A percentile compares a stretch with the other conserved stretches of the same genome.
Evolutionary conservation across 1,139 yeast species (phyloP).

Genomic region (Arxiozyma bovina): DNA sequence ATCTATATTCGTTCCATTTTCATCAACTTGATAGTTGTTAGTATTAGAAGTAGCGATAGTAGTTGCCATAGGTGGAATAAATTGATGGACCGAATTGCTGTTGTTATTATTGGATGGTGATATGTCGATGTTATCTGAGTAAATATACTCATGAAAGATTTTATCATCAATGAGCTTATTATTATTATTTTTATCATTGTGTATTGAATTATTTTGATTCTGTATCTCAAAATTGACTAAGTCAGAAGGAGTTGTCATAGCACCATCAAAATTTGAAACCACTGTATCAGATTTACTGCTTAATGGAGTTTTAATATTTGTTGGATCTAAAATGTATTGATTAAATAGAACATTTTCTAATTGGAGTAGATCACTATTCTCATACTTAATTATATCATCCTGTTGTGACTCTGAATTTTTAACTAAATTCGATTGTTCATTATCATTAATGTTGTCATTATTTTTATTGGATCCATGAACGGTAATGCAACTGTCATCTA

Average conservation of each 20-base stretch:
- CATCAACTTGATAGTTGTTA: background rate
- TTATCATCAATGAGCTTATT: background rate
- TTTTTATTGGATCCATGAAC: background rate
- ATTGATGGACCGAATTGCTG: background rate
- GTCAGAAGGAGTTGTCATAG: background rate
- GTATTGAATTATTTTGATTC: background rate
- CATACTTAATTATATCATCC: background rate
- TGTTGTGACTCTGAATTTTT: background rate
- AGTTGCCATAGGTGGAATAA: background rate
- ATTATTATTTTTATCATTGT: background rate
- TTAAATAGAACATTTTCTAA: constrained; percentile 2
- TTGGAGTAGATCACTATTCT: background rate
- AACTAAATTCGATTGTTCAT: background rate
- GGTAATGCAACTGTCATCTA: background rate
- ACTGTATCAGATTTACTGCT: background rate
- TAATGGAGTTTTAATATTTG: background rate
- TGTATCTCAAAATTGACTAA: background rate
- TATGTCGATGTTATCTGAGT: background rate
- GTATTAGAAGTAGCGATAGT: background rate
- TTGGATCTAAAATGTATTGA: background rate
- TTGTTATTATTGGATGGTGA: background rate
- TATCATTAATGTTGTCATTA: too few relatives aligned
- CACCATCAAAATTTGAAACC: background rate
- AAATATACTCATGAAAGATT: background rate
- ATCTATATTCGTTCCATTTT: background rate